Conservation (phyloP, 116 monocot genomes). For the Posidonia oceanica region DNA sequence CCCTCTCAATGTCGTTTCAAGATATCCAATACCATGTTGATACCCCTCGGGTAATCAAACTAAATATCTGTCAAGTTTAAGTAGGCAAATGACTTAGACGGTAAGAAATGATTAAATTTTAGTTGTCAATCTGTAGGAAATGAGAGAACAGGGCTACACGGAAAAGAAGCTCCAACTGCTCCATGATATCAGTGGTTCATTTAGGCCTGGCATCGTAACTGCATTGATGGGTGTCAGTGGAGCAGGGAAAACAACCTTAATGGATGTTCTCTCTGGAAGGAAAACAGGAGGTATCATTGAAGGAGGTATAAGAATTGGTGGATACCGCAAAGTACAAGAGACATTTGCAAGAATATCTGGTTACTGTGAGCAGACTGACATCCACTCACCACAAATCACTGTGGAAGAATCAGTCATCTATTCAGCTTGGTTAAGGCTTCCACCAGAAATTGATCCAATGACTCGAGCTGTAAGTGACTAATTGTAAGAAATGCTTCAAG, state of each 20-base stretch:
- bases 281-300: constrained; percentile 74
- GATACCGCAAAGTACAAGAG: constrained; percentile 69
- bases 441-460: constrained; percentile 36
- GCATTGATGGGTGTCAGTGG: constrained; percentile 85
- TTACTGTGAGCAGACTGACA: constrained; percentile 77
- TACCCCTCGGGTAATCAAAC: constrained; percentile 40
- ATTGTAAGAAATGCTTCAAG: not conserved
- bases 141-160: constrained; percentile 52
- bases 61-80: not conserved
- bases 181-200: constrained; percentile 64
- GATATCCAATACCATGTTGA: constrained; percentile 75
- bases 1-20: constrained; percentile 66
- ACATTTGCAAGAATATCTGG: constrained; percentile 89
- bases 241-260: constrained; percentile 81
- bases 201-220: constrained; percentile 62
- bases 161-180: constrained; percentile 55
- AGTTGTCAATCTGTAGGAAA: constrained; percentile 36
- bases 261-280: constrained; percentile 85
- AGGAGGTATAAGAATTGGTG: constrained; percentile 76
- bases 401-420: constrained; percentile 77
- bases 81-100: no score
- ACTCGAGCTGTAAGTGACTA: constrained; percentile 51
- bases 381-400: constrained; percentile 81
- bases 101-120: not conserved
- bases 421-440: constrained; percentile 77